These are phyloP conservation scores for Exophiala calicioides DNA, from an alignment of 2,329 filamentous ascomycete species.

Conservation along the genomic window DNA sequence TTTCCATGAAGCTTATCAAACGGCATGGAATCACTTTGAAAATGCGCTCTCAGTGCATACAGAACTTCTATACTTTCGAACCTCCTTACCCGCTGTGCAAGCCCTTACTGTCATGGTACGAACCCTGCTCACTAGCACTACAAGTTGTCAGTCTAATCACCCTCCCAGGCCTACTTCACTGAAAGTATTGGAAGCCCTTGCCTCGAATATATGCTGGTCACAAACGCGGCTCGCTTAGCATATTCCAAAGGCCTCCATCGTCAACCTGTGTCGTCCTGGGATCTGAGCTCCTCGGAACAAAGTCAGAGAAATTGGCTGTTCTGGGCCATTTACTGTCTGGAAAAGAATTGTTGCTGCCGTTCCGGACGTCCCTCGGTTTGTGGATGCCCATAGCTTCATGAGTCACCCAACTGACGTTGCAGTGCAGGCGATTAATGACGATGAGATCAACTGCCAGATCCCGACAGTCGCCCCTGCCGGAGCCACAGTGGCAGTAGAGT, in stretches of 20 bases:
- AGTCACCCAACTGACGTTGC: neutral
- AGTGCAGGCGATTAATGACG: conserved; percentile 9
- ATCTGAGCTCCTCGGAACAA: neutral
- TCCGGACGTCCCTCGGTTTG: conserved; percentile 14
- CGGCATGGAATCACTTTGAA: conserved; percentile 10
- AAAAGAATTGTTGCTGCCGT: conserved; percentile 9
- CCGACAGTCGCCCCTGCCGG: neutral
- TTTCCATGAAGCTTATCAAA: neutral
- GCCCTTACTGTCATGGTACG: conserved; percentile 9
- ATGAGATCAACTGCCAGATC: conserved; percentile 9
- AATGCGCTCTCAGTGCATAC: conserved; percentile 8
- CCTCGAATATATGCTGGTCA: conserved; percentile 8
- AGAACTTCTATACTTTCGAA: conserved; percentile 3
- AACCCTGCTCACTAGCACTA: neutral
- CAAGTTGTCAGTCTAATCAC: neutral
- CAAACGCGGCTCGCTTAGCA: conserved; percentile 6
- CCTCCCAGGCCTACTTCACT: conserved; percentile 3
- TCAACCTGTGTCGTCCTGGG: neutral
- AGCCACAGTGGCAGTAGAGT: neutral
- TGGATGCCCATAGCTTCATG: neutral
- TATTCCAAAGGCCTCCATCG: conserved; percentile 11
- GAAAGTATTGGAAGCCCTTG: conserved; percentile 12
- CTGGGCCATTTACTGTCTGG: conserved; percentile 15
- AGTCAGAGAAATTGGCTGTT: conserved; percentile 10
- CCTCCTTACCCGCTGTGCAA: conserved; percentile 1